These are phyloP conservation scores for Oryza brachyantha DNA, from an alignment of 176 grass and related monocot species.

Conservation along the genomic window DNA sequence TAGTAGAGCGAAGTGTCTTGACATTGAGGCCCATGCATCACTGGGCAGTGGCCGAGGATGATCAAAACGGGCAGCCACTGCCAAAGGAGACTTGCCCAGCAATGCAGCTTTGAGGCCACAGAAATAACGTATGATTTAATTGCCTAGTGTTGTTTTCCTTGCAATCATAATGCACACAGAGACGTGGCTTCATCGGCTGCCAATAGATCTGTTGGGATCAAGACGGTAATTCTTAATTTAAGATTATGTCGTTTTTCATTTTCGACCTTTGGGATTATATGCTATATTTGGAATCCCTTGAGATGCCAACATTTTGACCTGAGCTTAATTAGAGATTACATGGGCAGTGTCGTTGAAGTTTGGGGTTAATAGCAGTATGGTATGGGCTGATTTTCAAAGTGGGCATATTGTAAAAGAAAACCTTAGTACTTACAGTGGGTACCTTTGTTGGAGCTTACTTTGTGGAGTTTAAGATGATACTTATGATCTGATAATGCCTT, in stretches of 20 bases:
- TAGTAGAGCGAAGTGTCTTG: neutral
- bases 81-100: conserved; percentile 79
- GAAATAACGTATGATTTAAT: too few species aligned
- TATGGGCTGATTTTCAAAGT: neutral
- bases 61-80: conserved; percentile 13
- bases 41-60: conserved; percentile 36
- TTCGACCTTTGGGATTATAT: neutral
- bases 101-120: conserved; percentile 34
- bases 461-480: neutral
- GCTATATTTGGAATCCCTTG: neutral
- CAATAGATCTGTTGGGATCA: neutral
- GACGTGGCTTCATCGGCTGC: too few species aligned
- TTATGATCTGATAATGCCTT: neutral
- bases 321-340: neutral
- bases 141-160: too few species aligned
- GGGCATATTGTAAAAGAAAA: neutral
- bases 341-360: neutral
- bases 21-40: conserved; percentile 28
- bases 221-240: neutral
- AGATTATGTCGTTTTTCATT: neutral
- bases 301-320: neutral
- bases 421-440: too few species aligned
- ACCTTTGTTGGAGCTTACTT: too few species aligned
- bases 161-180: too few species aligned
- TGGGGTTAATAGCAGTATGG: neutral